Percentiles rank a stretch among this genome's conserved stretches.
phyloP scores from a whole-genome alignment of 2,329 filamentous ascomycete genomes.

The Phoma sp. region DNA sequence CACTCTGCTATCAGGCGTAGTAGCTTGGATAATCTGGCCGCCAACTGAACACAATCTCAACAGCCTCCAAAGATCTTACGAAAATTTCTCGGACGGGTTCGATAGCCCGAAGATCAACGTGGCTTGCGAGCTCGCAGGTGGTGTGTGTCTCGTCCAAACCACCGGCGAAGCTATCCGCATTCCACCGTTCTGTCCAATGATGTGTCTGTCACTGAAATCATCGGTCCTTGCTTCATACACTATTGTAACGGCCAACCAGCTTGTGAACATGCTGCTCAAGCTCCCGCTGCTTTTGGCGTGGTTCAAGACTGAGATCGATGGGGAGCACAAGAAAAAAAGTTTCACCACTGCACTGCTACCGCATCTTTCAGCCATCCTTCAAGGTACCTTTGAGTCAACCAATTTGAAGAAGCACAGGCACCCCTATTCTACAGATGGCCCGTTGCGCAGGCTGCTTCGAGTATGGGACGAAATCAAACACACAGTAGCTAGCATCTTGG shows the following conservation, averaged over 20 bases:
- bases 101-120: slow-evolving; percentile 1
- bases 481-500: slow-evolving; percentile 16
- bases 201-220: slow-evolving; percentile 16
- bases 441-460: slow-evolving; percentile 11
- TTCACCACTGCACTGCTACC: slow-evolving; percentile 14
- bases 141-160: slow-evolving; percentile 24
- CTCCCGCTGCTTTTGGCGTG: slow-evolving; percentile 21
- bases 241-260: slow-evolving; percentile 9
- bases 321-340: slow-evolving; percentile 9
- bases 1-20: slow-evolving; percentile 24
- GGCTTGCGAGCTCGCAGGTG: slow-evolving; percentile 18
- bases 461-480: slow-evolving; percentile 26
- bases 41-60: slow-evolving; percentile 25
- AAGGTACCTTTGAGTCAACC: slow-evolving; percentile 14
- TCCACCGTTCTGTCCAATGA: slow-evolving; percentile 25
- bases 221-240: slow-evolving; percentile 20
- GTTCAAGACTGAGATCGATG: slow-evolving; percentile 25
- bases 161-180: slow-evolving; percentile 23
- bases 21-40: slow-evolving; percentile 36
- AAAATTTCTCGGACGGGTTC: background rate
- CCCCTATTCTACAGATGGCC: slow-evolving; percentile 1
- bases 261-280: slow-evolving; percentile 17
- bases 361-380: slow-evolving; percentile 16
- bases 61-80: slow-evolving; percentile 19
- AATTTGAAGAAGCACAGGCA: slow-evolving; percentile 2